Conservation (phyloP, 164 flowering plant species). For the Tetrastigma voinierianum region DNA sequence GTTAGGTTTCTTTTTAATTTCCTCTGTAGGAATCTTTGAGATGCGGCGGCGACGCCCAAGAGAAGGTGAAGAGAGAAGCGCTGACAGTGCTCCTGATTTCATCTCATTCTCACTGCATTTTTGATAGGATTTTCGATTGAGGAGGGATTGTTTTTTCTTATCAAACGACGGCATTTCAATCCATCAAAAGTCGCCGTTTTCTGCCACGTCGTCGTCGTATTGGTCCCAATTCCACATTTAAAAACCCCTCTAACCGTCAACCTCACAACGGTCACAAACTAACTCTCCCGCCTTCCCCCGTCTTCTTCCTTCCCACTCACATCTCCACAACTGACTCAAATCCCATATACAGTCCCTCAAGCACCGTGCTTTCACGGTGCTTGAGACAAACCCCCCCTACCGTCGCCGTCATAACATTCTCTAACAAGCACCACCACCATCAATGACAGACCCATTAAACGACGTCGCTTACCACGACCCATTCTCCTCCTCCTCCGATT, state of each 20-base stretch:
- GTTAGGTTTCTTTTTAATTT: too few species aligned
- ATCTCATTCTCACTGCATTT: conserved; percentile 12
- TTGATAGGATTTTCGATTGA: background rate
- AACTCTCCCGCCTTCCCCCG: conserved; percentile 14
- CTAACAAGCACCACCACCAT: background rate
- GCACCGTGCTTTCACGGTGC: conserved; percentile 11
- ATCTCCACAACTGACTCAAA: background rate
- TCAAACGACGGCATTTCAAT: background rate
- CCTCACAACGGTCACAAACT: conserved; percentile 29
- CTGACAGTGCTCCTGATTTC: conserved; percentile 23
- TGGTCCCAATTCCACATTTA: background rate
- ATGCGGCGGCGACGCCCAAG: background rate
- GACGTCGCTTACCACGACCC: conserved; percentile 20
- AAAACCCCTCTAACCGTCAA: conserved; percentile 2
- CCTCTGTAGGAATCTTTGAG: too few species aligned
- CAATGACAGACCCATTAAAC: conserved; percentile 17
- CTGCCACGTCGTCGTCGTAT: too few species aligned
- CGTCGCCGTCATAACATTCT: background rate
- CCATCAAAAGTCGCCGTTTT: too few species aligned
- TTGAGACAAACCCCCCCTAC: background rate
- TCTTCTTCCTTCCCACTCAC: background rate
- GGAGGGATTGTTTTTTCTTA: background rate
- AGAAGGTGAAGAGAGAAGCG: conserved; percentile 6
- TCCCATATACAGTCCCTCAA: background rate
- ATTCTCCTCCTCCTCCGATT: conserved; percentile 11